Conservation (phyloP, 2,329 filamentous ascomycete genomes). For the Claviceps sp. region DNA sequence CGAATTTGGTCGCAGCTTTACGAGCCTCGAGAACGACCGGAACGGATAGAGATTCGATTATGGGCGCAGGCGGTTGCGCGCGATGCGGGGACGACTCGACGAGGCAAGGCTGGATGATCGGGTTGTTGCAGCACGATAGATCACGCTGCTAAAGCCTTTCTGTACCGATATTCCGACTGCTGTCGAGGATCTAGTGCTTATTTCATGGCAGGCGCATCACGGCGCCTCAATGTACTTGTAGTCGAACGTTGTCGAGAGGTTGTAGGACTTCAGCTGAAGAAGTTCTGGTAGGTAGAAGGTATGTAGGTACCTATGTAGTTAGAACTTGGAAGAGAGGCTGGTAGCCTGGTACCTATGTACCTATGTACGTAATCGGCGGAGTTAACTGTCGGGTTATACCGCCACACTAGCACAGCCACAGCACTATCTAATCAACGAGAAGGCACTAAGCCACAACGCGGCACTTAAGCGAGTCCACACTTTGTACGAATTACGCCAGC, state of each 20-base stretch:
- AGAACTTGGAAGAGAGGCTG: too few species aligned
- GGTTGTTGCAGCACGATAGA: neutral
- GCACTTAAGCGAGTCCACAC: constrained; percentile 30
- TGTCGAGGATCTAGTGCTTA: neutral
- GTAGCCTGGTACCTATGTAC: too few species aligned
- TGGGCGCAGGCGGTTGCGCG: neutral
- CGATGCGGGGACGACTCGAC: neutral
- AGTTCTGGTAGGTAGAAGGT: too few species aligned
- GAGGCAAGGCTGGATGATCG: neutral
- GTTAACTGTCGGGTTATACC: neutral
- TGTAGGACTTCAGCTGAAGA: neutral
- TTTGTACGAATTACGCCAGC: constrained; percentile 12
- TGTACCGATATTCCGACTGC: neutral
- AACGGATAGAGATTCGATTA: neutral
- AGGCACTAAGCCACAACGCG: constrained; percentile 17
- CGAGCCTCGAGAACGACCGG: neutral
- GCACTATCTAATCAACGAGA: constrained; percentile 6
- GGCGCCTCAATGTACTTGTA: neutral
- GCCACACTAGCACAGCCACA: neutral
- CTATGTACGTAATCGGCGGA: too few species aligned
- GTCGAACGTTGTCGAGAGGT: neutral
- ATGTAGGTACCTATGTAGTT: too few species aligned
- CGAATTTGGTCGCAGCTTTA: neutral
- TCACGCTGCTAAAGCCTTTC: neutral
- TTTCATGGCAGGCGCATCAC: constrained; percentile 5